Evolutionary conservation across 805 yeast genomes (phyloP), one percentile per base, ranked within the genome.

Genomic region (Saccharomyces jurei): DNA sequence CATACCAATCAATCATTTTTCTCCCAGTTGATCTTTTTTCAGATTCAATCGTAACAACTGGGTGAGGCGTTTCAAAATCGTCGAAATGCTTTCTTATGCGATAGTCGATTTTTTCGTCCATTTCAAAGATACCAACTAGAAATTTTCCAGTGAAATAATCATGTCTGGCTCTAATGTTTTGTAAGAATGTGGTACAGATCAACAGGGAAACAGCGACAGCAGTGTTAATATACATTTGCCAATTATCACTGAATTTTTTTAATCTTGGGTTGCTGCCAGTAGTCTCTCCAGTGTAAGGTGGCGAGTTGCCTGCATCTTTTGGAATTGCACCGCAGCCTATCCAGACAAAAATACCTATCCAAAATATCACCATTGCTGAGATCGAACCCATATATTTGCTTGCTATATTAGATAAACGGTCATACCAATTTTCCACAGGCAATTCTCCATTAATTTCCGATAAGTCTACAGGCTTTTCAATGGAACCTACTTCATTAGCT

Each of bases 211-310:
- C 75, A 2, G 77, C 77, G 2, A 67, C 66, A 2, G 75, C 75
- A n/a, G 76, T 72, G 56, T 74, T 74, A 41, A 74, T 72, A 54
- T 71, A 71, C 67, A 74, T 62, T 60, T 74, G 77, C 77, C 77
- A 74, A 29, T 54, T 57, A 54, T 72, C 66, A 52, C 73, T 64
- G 53, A 70, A 74, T 46, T 56, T 64, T 27, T 59, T 53, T 41
- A 55, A 47, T 48, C 52, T 46, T 47, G 63, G 69, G 36, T 65
- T 65, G 30, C 58, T 55, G 22, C 65, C 67, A 3, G 62, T 52
- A 2, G 60, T 60, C 47, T 52, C 56, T 14, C 68, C 68, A 8
- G 68, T 62, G 47, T 53, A 65, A 27, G 69, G 69, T 11, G 69
- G 61, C 9, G 49, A 47, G 48, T 63, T 65, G 31, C 65, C 67